Evolutionary conservation across 352 stramenopile genomes (phyloP).

Genomic region (Globisporangium polare): DNA sequence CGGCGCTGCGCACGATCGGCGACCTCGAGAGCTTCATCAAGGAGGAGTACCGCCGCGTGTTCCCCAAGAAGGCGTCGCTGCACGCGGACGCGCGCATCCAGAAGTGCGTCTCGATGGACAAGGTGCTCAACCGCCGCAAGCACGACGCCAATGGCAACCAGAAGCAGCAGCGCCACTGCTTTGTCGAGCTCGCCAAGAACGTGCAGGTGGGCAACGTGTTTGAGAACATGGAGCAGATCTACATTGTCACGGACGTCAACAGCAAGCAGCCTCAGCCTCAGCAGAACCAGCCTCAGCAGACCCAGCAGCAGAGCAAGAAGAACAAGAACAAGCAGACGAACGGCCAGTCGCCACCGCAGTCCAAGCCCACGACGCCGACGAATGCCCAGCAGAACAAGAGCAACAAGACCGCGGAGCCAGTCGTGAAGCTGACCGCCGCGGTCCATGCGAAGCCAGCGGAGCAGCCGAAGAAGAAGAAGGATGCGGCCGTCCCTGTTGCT

Average conservation of each 20-base stretch:
- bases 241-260: conserved; percentile 41
- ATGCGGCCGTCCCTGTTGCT: conserved; percentile 17
- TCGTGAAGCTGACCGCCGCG: conserved; percentile 1
- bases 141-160: conserved; percentile 12
- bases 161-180: conserved; percentile 32
- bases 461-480: conserved; percentile 17
- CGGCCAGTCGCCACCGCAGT: conserved; percentile 11
- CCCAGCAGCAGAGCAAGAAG: conserved; percentile 7
- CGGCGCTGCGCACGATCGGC: conserved; percentile 36
- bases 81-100: conserved; percentile 57
- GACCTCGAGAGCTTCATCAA: conserved; percentile 64
- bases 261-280: conserved; percentile 6
- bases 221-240: conserved; percentile 77
- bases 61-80: conserved; percentile 43
- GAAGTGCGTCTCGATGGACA: conserved; percentile 56
- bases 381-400: conserved; percentile 9
- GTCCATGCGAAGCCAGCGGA: not conserved
- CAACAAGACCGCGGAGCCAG: not conserved
- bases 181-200: conserved; percentile 76
- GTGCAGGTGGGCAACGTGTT: conserved; percentile 76
- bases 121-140: conserved; percentile 48
- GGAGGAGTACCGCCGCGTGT: conserved; percentile 59
- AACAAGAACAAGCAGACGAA: conserved; percentile 9
- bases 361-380: conserved; percentile 3
- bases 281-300: not conserved